Base-by-base conservation (phyloP, 805 yeast species). In the Isabelozyma gotoi region DNA sequence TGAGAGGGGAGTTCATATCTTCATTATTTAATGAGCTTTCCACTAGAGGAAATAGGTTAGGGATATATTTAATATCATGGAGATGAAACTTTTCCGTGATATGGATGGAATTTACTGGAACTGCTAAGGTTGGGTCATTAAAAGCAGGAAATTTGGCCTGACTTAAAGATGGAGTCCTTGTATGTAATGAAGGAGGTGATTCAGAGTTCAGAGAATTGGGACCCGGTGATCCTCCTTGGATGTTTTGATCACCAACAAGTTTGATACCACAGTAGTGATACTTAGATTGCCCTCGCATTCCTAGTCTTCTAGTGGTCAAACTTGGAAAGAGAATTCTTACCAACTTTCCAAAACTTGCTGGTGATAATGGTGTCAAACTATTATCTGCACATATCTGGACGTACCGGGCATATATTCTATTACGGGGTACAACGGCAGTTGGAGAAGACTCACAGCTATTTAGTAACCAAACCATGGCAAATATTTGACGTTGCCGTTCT, bases 251-350 rank as follows among this genome's bases (percentile, higher is more conserved):
- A 38, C 68, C 68, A 36, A 63, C 55, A 19, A 76, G 52, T 50
- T 74, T 76, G 41, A 90, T 73, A 2, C 96, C 96, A 62, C 92
- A 85, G 57, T 88, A 89, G 60, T 88, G 95, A 62, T 90, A 90
- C 58, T 85, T 85, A 16, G 92, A 82, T 56, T 84, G 85, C 2
- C 91, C 91, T 39, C 96, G 73, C 60, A 83, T 80, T 2, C 97
- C 97, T 41, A 89, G 68, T 42, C 97, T 74, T 49, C 95, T 76
- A 0, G 94, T 85, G 21, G 82, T 80, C 47, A 88, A 68, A 42
- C 71, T 69, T 0, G 96, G 94, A 53, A 77, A 85, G 4, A 80
- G 63, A 4, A 82, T 68, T 45, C 83, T 72, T 15, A 87, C 88
- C 35, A 85, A 66, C 55, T 84, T 86, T 3, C 96, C 96, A 55